phyloP scores from a whole-genome alignment of 2,329 filamentous ascomycete species.

The Cucurbitaria berberidis region DNA sequence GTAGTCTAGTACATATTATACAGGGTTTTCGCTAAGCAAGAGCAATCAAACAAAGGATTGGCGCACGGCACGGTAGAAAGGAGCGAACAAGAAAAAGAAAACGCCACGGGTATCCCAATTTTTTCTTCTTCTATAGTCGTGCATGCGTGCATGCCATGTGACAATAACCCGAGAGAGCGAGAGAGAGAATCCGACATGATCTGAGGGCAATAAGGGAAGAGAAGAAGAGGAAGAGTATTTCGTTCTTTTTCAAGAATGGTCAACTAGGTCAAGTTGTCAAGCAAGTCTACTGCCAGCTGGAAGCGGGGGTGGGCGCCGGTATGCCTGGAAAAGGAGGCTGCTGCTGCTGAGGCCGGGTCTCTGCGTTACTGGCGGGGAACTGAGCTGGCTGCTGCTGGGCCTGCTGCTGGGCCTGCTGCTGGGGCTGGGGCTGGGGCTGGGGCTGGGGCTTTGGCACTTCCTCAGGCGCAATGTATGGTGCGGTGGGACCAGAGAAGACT shows the following conservation, averaged over 20 bases:
- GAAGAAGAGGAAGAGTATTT: too few relatives aligned
- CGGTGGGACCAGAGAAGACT: conserved; percentile 29
- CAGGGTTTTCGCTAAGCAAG: too few relatives aligned
- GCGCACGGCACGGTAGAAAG: too few relatives aligned
- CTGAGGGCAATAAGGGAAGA: too few relatives aligned
- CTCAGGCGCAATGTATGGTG: conserved; percentile 28
- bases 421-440: neutral
- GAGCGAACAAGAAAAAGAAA: neutral
- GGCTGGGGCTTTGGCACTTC: conserved; percentile 11
- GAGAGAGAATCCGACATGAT: neutral
- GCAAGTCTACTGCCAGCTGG: conserved; percentile 26
- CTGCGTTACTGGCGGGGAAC: neutral
- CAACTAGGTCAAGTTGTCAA: neutral
- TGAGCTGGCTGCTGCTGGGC: neutral
- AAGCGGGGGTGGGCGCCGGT: conserved; percentile 10
- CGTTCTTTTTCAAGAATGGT: neutral
- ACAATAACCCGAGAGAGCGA: too few relatives aligned
- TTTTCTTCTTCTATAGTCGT: conserved; percentile 1
- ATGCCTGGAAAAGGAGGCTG: neutral
- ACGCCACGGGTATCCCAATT: conserved; percentile 10
- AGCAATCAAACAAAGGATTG: too few relatives aligned
- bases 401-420: neutral
- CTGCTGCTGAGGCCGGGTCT: neutral
- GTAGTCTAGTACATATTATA: too few relatives aligned
- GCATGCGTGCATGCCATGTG: neutral